A percentile compares a stretch with the other conserved stretches of the same genome.
phyloP scores from a whole-genome alignment of 768 basidiomycete species.

The Mycena vitilis region DNA sequence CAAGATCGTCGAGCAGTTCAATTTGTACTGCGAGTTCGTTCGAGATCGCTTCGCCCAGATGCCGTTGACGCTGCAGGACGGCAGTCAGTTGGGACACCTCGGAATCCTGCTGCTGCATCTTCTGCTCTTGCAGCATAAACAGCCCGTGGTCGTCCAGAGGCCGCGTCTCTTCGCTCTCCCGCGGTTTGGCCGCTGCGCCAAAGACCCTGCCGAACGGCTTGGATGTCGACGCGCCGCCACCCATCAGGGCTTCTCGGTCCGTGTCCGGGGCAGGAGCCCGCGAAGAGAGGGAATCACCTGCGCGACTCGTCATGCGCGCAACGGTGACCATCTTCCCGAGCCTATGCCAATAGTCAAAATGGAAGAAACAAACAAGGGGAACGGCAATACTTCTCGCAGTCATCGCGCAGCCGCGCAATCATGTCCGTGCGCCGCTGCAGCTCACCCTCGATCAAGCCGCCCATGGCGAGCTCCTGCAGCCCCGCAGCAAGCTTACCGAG shows the following conservation, averaged over 20 bases:
- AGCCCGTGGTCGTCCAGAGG: constrained; percentile 89
- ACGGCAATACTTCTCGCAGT: constrained; percentile 75
- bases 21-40: constrained; percentile 87
- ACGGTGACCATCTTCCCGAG: constrained; percentile 87
- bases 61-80: constrained; percentile 85
- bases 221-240: constrained; percentile 40
- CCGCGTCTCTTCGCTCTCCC: constrained; percentile 88
- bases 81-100: constrained; percentile 85
- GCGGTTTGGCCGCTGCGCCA: constrained; percentile 67
- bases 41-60: constrained; percentile 88
- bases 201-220: constrained; percentile 81
- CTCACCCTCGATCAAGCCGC: constrained; percentile 92
- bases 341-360: constrained; percentile 24
- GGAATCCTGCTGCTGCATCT: constrained; percentile 86
- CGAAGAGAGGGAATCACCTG: constrained; percentile 45
- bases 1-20: constrained; percentile 85
- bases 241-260: constrained; percentile 76
- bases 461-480: constrained; percentile 69
- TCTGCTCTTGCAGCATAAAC: constrained; percentile 79
- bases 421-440: constrained; percentile 89
- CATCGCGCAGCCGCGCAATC: constrained; percentile 89
- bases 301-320: constrained; percentile 65
- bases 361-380: background rate
- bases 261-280: constrained; percentile 61
- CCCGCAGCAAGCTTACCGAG: constrained; percentile 78